Evolutionary conservation across 2,329 filamentous ascomycete species (phyloP).

Genomic region (Amauroascus niger): DNA sequence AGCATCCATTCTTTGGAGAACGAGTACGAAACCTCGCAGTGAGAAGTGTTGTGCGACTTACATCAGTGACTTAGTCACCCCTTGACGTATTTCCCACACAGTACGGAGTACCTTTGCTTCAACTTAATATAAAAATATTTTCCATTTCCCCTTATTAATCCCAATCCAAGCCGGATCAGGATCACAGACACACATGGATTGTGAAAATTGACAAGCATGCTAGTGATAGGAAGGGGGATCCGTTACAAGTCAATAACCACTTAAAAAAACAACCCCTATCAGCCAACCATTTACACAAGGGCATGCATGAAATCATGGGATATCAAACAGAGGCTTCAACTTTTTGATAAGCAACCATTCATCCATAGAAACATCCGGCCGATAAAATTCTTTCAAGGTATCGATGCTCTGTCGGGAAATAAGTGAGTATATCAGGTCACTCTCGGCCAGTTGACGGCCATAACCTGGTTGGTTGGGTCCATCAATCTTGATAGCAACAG

Average conservation of each 20-base stretch:
- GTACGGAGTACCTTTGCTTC: no score
- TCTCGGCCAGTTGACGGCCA: slow-evolving; percentile 88
- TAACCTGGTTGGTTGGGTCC: slow-evolving; percentile 86
- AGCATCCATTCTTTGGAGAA: slow-evolving; percentile 11
- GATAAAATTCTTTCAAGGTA: slow-evolving; percentile 91
- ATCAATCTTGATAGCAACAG: slow-evolving; percentile 96
- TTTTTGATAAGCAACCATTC: slow-evolving; percentile 94
- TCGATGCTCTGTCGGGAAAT: slow-evolving; percentile 86
- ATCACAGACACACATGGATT: background rate
- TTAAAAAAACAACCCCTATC: background rate
- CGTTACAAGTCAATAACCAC: slow-evolving; percentile 3
- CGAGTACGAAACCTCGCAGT: no score
- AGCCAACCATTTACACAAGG: background rate
- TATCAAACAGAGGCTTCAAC: slow-evolving; percentile 88
- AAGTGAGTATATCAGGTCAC: slow-evolving; percentile 74
- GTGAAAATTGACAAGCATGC: no score
- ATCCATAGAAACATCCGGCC: slow-evolving; percentile 74
- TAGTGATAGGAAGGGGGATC: background rate
- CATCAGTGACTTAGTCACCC: no score
- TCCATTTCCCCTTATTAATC: background rate
- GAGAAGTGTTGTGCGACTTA: no score
- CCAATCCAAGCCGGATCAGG: background rate
- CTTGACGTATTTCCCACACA: no score
- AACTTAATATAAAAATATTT: background rate
- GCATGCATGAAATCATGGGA: slow-evolving; percentile 45